Percentiles rank a stretch among this genome's conserved stretches.
phyloP scores from a whole-genome alignment of 225 moss, liverwort and hornwort genomes.

The Sphagnum tenellum region DNA sequence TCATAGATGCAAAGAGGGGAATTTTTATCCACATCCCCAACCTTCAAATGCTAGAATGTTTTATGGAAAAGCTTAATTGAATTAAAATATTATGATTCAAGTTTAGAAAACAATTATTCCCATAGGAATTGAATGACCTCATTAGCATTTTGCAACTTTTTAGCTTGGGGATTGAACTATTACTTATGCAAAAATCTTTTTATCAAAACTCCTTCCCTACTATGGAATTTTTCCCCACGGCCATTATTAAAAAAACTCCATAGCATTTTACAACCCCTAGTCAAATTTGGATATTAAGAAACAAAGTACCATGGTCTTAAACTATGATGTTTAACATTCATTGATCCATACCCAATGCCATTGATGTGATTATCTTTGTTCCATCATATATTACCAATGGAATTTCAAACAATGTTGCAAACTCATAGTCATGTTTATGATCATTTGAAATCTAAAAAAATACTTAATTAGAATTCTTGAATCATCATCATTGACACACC shows the following conservation, averaged over 20 bases:
- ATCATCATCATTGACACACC: too few species aligned
- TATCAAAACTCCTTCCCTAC: not conserved
- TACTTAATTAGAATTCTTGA: not conserved
- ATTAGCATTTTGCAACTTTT: not conserved
- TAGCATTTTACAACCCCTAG: not conserved
- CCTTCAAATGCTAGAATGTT: too few species aligned
- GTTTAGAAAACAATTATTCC: too few species aligned
- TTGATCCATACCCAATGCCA: not conserved
- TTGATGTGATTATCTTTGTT: not conserved
- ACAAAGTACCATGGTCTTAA: slow-evolving; percentile 3
- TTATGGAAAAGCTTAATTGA: too few species aligned
- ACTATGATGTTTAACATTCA: not conserved
- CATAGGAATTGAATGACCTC: not conserved
- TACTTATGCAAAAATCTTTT: not conserved
- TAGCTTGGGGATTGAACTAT: not conserved
- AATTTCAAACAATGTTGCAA: not conserved
- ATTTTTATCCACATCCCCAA: too few species aligned
- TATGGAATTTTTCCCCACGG: not conserved
- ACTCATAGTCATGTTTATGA: not conserved
- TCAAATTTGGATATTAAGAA: not conserved
- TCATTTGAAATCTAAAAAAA: not conserved
- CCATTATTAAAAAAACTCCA: not conserved
- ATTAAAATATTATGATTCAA: too few species aligned
- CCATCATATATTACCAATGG: not conserved
- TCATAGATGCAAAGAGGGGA: too few species aligned